phyloP scores from a whole-genome alignment of 352 stramenopile genomes.

The Globisporangium carolinianum region DNA sequence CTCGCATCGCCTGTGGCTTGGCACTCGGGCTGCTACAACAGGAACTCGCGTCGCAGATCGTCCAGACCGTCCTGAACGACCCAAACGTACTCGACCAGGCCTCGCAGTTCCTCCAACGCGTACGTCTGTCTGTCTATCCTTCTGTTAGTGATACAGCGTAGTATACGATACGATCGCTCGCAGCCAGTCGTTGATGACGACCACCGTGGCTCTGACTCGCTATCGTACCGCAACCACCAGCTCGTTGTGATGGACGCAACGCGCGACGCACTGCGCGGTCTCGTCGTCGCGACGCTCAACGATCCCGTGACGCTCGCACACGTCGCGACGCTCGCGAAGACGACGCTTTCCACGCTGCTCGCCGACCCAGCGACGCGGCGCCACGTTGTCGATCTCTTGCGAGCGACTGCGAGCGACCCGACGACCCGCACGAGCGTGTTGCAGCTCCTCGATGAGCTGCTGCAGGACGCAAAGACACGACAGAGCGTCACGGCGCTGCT shows the following conservation, averaged over 20 bases:
- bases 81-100: slow-evolving; percentile 78
- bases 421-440: slow-evolving; percentile 40
- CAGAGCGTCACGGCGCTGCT: slow-evolving; percentile 54
- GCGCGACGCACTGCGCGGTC: slow-evolving; percentile 32
- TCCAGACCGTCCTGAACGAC: slow-evolving; percentile 83
- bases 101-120: slow-evolving; percentile 62
- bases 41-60: slow-evolving; percentile 77
- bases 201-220: background rate
- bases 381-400: slow-evolving; percentile 50
- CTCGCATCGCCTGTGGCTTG: background rate
- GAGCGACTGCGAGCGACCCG: slow-evolving; percentile 38
- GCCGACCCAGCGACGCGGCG: slow-evolving; percentile 50
- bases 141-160: slow-evolving; percentile 1
- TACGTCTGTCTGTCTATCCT: slow-evolving; percentile 10
- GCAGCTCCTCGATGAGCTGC: slow-evolving; percentile 51
- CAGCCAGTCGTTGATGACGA: too few species aligned
- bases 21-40: background rate
- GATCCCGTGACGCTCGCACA: slow-evolving; percentile 49
- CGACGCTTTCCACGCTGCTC: slow-evolving; percentile 33
- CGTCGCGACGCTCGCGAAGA: slow-evolving; percentile 41
- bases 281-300: slow-evolving; percentile 58
- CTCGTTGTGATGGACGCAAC: slow-evolving; percentile 67
- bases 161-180: too few species aligned
- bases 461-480: slow-evolving; percentile 48
- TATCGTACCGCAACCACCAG: slow-evolving; percentile 13